A percentile compares a stretch with the other conserved stretches of the same genome.
Evolutionary conservation across 1,284 basidiomycete genomes (phyloP).

Genomic region (Apiotrichum domesticum): DNA sequence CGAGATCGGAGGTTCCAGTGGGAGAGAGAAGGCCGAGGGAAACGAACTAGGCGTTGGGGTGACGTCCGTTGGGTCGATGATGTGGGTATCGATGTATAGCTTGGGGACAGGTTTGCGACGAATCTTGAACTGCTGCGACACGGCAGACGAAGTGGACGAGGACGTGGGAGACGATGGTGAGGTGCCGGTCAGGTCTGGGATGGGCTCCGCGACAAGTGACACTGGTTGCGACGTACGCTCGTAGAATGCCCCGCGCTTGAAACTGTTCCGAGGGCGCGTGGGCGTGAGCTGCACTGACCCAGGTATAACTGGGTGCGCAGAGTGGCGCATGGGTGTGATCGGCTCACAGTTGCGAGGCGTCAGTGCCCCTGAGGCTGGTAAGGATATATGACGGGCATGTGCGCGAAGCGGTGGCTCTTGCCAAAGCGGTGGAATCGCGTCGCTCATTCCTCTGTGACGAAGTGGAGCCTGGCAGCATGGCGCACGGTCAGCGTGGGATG

Average conservation of each 20-base stretch:
- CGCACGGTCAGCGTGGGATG: too few relatives aligned
- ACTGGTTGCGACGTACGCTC: neutral
- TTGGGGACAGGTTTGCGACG: conserved; percentile 11
- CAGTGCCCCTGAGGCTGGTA: neutral
- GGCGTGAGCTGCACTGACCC: neutral
- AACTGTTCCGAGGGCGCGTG: neutral
- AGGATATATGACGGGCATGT: neutral
- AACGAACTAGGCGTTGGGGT: too few relatives aligned
- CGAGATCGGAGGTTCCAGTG: too few relatives aligned
- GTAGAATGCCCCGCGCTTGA: neutral
- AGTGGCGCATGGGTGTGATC: neutral
- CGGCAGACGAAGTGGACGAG: neutral
- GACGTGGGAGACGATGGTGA: neutral
- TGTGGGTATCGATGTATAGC: neutral
- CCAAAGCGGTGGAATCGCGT: too few relatives aligned
- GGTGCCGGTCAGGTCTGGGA: too few relatives aligned
- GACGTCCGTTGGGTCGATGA: too few relatives aligned
- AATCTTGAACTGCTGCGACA: conserved; percentile 6
- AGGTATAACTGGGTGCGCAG: neutral
- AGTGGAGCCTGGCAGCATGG: neutral
- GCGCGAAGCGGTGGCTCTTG: neutral
- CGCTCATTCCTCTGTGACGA: too few relatives aligned
- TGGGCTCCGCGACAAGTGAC: too few relatives aligned
- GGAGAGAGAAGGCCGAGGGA: too few relatives aligned
- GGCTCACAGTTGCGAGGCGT: neutral